A percentile compares a stretch with the other conserved stretches of the same genome.
phyloP scores from a whole-genome alignment of 2,329 filamentous ascomycete genomes.

The Aureobasidium namibiae region DNA sequence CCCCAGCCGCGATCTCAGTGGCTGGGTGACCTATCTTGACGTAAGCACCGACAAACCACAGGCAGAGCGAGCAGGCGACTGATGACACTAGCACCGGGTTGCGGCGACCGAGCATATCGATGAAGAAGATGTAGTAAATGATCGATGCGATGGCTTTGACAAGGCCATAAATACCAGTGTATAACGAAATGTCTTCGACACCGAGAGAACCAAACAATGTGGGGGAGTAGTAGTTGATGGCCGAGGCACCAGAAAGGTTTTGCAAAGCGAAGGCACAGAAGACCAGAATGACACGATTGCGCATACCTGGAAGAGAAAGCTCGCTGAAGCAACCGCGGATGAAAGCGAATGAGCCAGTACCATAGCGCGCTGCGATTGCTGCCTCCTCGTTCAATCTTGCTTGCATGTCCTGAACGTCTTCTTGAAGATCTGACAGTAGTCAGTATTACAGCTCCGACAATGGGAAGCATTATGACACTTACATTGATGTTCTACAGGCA shows the following conservation, averaged over 20 bases:
- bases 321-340: conserved; percentile 27
- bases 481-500: conserved; percentile 19
- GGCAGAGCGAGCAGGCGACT: conserved; percentile 28
- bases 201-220: conserved; percentile 31
- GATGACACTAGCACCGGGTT: conserved; percentile 31
- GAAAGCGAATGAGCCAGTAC: conserved; percentile 18
- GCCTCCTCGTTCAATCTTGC: conserved; percentile 19
- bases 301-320: conserved; percentile 28
- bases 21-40: conserved; percentile 25
- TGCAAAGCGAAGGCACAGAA: conserved; percentile 21
- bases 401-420: conserved; percentile 19
- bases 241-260: conserved; percentile 24
- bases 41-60: conserved; percentile 31
- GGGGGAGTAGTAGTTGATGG: conserved; percentile 30
- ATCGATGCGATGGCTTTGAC: conserved; percentile 30
- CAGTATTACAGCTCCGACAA: not conserved
- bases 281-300: conserved; percentile 23
- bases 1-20: conserved; percentile 18
- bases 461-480: not conserved
- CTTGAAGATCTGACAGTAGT: conserved; percentile 27
- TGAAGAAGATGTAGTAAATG: conserved; percentile 31
- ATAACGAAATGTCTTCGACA: conserved; percentile 24
- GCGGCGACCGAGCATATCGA: conserved; percentile 31
- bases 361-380: conserved; percentile 20
- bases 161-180: conserved; percentile 31